Evolutionary conservation across 1,284 basidiomycete species (phyloP), one percentile per base, ranked within the genome.

Genomic region (Trichosporon sp.): DNA sequence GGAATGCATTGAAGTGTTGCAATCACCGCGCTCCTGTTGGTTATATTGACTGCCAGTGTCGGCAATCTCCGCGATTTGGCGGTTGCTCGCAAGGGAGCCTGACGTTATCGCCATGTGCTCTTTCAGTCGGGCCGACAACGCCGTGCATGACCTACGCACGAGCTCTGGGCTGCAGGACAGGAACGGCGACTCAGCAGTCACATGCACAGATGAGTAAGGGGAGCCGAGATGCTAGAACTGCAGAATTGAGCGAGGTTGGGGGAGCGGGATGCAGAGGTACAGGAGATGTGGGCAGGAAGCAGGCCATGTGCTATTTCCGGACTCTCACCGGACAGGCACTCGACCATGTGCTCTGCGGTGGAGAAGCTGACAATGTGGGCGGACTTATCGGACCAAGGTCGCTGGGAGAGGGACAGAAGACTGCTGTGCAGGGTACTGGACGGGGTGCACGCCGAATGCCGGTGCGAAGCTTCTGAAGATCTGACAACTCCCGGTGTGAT

Each of bases 1-100:
- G 51, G 43, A 46, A 46, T 54, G 51, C 51, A 54, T 54, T 54
- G 51, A 10, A 10, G 51, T n/a, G 51, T 54, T 54, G 51, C 38
- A 54, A 54, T 54, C 5, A 10, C 19, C 6, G 14, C 8, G 51
- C 19, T 2, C 19, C 3, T 3, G 51, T 8, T 21, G 51, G 51
- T 54, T 54, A 54, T 54, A 54, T 54, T 51, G 26, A 26, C 26
- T 26, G 26, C 26, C 26, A 26, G n/a, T 3, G n/a, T 54, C 51
- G 51, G 51, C 51, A 54, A 54, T 54, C 51, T 54, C 51, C 51
- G 51, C 43, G 43, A 46, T 5, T n/a, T 16, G 43, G 16, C 43
- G 43, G 8, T 6, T 38, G 10, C 7, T 10, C 10, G 10, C 10
- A 11, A 14, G 40, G 11, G 14, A 46, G 19, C 19, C 51, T 54